These are phyloP conservation scores for Arthrobotrys pseudoclavata DNA, from an alignment of 2,329 filamentous ascomycete species.

Conservation along the genomic window DNA sequence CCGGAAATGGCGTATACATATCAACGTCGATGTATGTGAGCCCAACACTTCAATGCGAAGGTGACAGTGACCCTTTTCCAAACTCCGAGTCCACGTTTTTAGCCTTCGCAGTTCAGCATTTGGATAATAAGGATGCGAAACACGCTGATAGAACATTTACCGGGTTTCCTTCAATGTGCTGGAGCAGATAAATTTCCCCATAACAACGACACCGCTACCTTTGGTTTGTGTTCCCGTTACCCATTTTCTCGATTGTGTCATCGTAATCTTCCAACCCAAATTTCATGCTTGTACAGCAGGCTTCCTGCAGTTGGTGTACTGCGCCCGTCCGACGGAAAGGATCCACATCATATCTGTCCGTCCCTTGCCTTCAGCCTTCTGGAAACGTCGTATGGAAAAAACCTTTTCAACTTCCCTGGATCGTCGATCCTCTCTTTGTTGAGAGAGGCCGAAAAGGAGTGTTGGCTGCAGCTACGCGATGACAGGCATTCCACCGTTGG, in stretches of 20 bases:
- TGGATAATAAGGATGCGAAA: background rate
- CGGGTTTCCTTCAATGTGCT: background rate
- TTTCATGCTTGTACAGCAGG: constrained; percentile 9
- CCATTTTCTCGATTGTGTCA: constrained; percentile 12
- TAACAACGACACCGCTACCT: constrained; percentile 8
- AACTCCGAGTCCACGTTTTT: background rate
- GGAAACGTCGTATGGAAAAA: constrained; percentile 11
- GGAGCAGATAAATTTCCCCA: constrained; percentile 4
- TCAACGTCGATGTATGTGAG: constrained; percentile 23
- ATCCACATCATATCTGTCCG: constrained; percentile 26
- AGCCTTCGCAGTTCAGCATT: constrained; percentile 12
- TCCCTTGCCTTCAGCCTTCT: constrained; percentile 8
- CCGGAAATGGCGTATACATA: constrained; percentile 40
- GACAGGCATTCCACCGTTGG: constrained; percentile 18
- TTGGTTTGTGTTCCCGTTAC: constrained; percentile 13
- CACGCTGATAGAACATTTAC: background rate
- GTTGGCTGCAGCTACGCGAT: constrained; percentile 38
- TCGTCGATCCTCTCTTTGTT: background rate
- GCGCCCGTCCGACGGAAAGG: constrained; percentile 39
- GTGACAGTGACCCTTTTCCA: background rate
- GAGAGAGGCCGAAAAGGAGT: background rate
- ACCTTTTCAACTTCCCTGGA: background rate
- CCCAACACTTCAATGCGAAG: constrained; percentile 29
- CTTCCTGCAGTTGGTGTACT: constrained; percentile 10
- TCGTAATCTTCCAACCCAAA: constrained; percentile 8